Conservation (phyloP, 805 yeast genomes). For the Groenewaldozyma tartarivorans region DNA sequence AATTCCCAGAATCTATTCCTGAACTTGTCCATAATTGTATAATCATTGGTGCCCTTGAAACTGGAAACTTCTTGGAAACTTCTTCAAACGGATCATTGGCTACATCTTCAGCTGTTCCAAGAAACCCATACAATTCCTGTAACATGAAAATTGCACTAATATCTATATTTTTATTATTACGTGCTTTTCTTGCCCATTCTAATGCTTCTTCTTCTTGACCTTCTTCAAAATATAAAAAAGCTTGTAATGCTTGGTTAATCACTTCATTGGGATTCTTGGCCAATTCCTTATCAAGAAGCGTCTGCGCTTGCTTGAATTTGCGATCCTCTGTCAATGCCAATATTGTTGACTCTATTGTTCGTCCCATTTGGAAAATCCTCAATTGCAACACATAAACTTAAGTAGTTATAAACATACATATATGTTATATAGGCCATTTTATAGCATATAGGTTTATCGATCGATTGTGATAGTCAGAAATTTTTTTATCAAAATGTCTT, state of each 20-base stretch:
- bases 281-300: constrained; percentile 38
- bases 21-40: constrained; percentile 44
- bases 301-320: constrained; percentile 44
- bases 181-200: constrained; percentile 19
- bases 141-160: constrained; percentile 22
- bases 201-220: constrained; percentile 14
- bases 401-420: no score
- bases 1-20: constrained; percentile 39
- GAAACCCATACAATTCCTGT: constrained; percentile 15
- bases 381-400: no score
- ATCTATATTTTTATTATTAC: constrained; percentile 25
- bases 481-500: constrained; percentile 56
- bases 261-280: constrained; percentile 48
- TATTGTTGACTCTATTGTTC: constrained; percentile 15
- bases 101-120: constrained; percentile 8
- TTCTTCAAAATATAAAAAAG: constrained; percentile 17
- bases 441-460: no score
- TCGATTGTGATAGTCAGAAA: no score
- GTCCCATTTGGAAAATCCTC: no score
- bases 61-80: constrained; percentile 12
- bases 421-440: no score
- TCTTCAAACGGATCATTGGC: constrained; percentile 11
- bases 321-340: constrained; percentile 42
- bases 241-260: constrained; percentile 38
- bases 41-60: constrained; percentile 16